Percentiles rank a stretch among this genome's conserved stretches.
These are phyloP conservation scores for Yamadazyma akitaensis DNA, from an alignment of 805 yeast genomes.

Conservation along the genomic window DNA sequence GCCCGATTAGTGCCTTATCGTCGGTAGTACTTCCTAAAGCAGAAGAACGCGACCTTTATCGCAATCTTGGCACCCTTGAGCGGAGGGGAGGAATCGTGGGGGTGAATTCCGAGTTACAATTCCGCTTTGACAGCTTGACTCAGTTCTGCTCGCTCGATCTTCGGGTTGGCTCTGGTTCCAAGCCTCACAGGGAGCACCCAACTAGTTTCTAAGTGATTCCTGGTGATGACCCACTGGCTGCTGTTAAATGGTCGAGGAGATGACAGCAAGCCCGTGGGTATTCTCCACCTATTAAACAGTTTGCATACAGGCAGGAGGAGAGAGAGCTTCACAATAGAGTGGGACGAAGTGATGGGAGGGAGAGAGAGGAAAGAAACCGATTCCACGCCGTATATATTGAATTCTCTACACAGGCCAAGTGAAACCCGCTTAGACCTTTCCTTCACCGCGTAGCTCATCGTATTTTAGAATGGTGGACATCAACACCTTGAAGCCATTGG, in stretches of 20 bases:
- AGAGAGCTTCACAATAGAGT: not conserved
- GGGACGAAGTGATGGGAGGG: not conserved
- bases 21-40: not conserved
- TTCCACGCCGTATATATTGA: not conserved
- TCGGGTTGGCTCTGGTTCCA: not conserved
- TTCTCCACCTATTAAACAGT: not conserved
- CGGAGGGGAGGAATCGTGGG: too few relatives aligned
- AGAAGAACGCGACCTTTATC: not conserved
- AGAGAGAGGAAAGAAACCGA: not conserved
- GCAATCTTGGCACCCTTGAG: not conserved
- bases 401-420: not conserved
- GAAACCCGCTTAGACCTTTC: slow-evolving; percentile 4
- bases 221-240: too few relatives aligned
- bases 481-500: slow-evolving; percentile 55
- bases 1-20: not conserved
- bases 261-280: not conserved
- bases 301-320: not conserved
- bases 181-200: too few relatives aligned
- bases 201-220: too few relatives aligned
- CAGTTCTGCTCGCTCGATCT: not conserved
- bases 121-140: not conserved
- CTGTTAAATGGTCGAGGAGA: too few relatives aligned
- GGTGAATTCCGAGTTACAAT: not conserved
- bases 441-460: slow-evolving; percentile 17
- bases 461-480: slow-evolving; percentile 42